phyloP scores from a whole-genome alignment of 2,329 filamentous ascomycete genomes.

The Ophiocordyceps camponoti-leonardi region DNA sequence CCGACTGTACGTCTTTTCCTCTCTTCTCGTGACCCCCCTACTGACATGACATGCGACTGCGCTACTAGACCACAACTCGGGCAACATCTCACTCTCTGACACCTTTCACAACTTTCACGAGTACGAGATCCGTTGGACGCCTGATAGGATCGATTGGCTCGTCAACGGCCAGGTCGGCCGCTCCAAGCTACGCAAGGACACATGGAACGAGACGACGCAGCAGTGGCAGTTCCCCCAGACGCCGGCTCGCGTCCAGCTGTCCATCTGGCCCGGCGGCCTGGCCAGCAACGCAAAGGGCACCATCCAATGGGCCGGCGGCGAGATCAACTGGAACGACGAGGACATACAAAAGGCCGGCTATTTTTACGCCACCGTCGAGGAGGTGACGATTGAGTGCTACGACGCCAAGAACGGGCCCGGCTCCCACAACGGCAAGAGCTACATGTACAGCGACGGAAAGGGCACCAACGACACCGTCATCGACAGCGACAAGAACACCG shows the following conservation, averaged over 20 bases:
- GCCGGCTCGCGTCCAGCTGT: conserved; percentile 77
- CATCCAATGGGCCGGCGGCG: conserved; percentile 78
- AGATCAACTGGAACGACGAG: conserved; percentile 62
- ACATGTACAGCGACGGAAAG: conserved; percentile 50
- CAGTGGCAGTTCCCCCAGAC: conserved; percentile 84
- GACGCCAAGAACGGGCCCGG: conserved; percentile 45
- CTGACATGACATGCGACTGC: background rate
- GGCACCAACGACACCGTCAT: conserved; percentile 64
- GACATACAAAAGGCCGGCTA: conserved; percentile 76
- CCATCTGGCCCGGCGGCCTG: conserved; percentile 86
- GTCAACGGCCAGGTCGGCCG: conserved; percentile 69
- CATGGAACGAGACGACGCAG: conserved; percentile 71
- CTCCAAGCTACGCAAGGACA: conserved; percentile 56
- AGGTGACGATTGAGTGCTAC: conserved; percentile 77
- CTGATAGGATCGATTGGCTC: conserved; percentile 71
- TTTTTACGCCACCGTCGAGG: conserved; percentile 67
- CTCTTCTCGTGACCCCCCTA: background rate
- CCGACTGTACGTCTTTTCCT: conserved; percentile 49
- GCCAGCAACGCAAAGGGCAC: conserved; percentile 67
- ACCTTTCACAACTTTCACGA: conserved; percentile 69
- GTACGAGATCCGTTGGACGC: conserved; percentile 87
- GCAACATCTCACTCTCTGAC: conserved; percentile 51
- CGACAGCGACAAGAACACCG: conserved; percentile 56
- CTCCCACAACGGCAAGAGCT: conserved; percentile 50
- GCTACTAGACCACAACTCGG: conserved; percentile 51